Percentiles rank a stretch among this genome's conserved stretches.
Conservation (phyloP, 2,329 filamentous ascomycete species). For the Fulvia fulva region DNA sequence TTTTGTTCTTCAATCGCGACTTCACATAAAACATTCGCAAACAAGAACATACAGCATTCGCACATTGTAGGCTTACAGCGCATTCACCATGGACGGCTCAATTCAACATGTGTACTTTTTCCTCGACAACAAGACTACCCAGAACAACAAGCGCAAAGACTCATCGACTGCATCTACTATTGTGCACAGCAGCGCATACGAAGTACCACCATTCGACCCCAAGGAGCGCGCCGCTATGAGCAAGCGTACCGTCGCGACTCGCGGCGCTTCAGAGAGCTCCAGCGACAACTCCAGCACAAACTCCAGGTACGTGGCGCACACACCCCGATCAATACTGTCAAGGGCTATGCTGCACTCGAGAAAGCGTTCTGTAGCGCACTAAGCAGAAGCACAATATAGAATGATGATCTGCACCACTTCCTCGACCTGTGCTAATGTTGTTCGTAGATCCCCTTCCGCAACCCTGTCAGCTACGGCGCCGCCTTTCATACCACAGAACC, state of each 20-base stretch:
- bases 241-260: neutral
- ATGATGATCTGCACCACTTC: too few relatives aligned
- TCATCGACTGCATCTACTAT: neutral
- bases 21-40: neutral
- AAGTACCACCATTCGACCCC: neutral
- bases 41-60: neutral
- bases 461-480: neutral
- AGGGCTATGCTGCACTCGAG: neutral
- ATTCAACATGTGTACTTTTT: slow-evolving; percentile 23
- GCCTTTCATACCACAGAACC: neutral
- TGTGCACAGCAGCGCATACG: neutral
- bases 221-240: neutral
- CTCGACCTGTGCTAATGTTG: neutral
- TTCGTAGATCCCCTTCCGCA: neutral
- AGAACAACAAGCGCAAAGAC: neutral
- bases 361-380: neutral
- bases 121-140: neutral
- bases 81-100: neutral
- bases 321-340: neutral
- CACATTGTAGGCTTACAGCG: neutral
- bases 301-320: neutral
- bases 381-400: too few relatives aligned
- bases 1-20: neutral
- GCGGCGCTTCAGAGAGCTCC: neutral
- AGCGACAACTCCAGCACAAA: neutral